A percentile compares a stretch with the other conserved stretches of the same genome.
These are phyloP conservation scores for Fomitiporia mediterranea DNA, from an alignment of 1,284 basidiomycete genomes.

Conservation along the genomic window DNA sequence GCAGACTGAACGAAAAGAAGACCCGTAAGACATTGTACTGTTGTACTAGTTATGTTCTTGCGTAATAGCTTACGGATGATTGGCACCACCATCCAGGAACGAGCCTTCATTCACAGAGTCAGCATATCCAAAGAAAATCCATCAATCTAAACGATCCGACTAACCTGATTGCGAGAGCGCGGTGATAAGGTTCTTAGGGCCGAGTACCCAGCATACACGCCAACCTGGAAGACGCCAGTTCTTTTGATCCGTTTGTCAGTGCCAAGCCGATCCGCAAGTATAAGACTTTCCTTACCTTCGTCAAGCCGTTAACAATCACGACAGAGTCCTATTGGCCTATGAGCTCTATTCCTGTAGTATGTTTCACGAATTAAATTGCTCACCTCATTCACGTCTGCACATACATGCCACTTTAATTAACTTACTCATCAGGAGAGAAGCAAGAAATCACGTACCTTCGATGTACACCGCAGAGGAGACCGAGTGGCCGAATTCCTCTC, in stretches of 20 bases:
- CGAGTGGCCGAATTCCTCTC: conserved; percentile 70
- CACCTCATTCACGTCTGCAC: conserved; percentile 68
- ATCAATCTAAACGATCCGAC: conserved; percentile 9
- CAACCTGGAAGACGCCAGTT: conserved; percentile 91
- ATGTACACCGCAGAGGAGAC: conserved; percentile 82
- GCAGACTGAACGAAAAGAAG: conserved; percentile 48
- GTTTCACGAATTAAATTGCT: conserved; percentile 2
- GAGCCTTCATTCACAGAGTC: conserved; percentile 43
- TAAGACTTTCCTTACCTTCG: conserved; percentile 56
- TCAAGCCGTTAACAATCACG: conserved; percentile 87
- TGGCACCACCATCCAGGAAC: conserved; percentile 86
- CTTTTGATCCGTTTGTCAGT: conserved; percentile 34
- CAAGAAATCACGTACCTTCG: conserved; percentile 35
- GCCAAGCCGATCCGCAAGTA: neutral
- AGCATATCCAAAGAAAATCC: neutral
- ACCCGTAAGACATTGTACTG: neutral
- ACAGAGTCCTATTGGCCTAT: conserved; percentile 55
- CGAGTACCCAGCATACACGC: conserved; percentile 95
- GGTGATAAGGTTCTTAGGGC: conserved; percentile 82
- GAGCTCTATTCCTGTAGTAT: neutral
- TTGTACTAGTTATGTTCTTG: neutral
- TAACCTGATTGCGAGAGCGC: conserved; percentile 81
- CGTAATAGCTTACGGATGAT: conserved; percentile 66
- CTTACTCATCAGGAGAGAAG: neutral
- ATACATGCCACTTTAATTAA: conserved; percentile 2